These are phyloP conservation scores for Helminthosporium solani DNA, from an alignment of 2,329 filamentous ascomycete genomes.

Conservation along the genomic window DNA sequence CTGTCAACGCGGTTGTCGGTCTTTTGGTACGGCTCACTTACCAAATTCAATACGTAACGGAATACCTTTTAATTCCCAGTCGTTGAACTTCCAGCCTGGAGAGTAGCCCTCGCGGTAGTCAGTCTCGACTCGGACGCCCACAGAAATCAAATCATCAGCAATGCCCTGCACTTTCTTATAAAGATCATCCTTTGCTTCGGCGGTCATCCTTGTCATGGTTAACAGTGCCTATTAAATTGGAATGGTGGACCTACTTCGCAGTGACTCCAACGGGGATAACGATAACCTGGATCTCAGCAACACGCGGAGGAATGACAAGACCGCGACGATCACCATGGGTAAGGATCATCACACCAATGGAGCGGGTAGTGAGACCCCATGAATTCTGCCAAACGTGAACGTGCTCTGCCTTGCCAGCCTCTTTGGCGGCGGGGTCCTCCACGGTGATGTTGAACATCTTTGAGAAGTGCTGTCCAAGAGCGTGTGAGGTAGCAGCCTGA, in stretches of 20 bases:
- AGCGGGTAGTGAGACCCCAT: slow-evolving; percentile 95
- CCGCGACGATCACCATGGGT: slow-evolving; percentile 96
- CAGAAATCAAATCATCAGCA: slow-evolving; percentile 66
- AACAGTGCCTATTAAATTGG: slow-evolving; percentile 2
- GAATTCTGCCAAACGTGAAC: slow-evolving; percentile 97
- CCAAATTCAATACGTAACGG: slow-evolving; percentile 94
- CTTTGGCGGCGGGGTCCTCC: slow-evolving; percentile 76
- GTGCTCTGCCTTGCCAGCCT: slow-evolving; percentile 62
- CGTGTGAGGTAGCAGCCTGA: slow-evolving; percentile 93
- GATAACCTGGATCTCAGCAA: slow-evolving; percentile 81
- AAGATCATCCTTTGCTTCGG: slow-evolving; percentile 76
- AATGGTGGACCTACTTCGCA: slow-evolving; percentile 65
- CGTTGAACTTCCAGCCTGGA: slow-evolving; percentile 97
- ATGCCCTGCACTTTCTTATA: slow-evolving; percentile 74
- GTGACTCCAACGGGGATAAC: slow-evolving; percentile 92
- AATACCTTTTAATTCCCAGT: slow-evolving; percentile 96
- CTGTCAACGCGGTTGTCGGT: not conserved
- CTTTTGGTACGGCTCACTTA: not conserved
- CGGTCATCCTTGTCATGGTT: slow-evolving; percentile 41
- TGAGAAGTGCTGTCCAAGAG: slow-evolving; percentile 94
- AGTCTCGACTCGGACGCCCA: slow-evolving; percentile 73
- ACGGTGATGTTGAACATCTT: slow-evolving; percentile 99
- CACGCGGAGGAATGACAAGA: slow-evolving; percentile 85
- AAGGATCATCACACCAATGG: slow-evolving; percentile 98
- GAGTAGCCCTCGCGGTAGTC: slow-evolving; percentile 87